Base-by-base conservation (phyloP, 257 asterid genomes). In the Solanum habrochaites region DNA sequence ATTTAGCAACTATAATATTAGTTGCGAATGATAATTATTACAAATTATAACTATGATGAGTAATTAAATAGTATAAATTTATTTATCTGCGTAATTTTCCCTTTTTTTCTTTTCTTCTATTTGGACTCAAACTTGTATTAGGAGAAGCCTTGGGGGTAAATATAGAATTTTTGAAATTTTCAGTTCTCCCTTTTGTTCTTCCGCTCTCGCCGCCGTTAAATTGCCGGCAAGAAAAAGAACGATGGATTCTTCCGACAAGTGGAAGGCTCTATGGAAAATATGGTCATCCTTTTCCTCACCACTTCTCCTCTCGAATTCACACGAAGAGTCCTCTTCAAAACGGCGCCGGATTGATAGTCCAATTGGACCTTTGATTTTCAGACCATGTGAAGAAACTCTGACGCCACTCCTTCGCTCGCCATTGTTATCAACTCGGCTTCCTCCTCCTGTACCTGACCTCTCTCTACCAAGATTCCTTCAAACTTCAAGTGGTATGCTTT, bases 181-280 rank as follows among this genome's bases (percentile, higher is more conserved):
- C 39, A 37, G 7, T 37, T 6, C 39, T 37, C 39, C 7, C 39
- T 37, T 37, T 37, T 6, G 39, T 37, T 37, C 39, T 37, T 37
- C 39, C 39, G 39, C 39, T 42, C 23, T 75, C 23, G 9, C 7
- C n/a, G 60, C 58, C 56, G 23, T 35, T 37, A 15, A 10, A 11
- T 16, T n/a, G 11, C 85, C 43, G 66, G 43, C 32, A 4, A 70
- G 14, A 62, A 8, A 11, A 27, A 27, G 20, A 15, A 8, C 16
- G 27, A 94, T 93, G 96, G 93, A 92, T 13, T 93, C 91, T 85
- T 88, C 91, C 73, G 91, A 90, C 15, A 97, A 92, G 74, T 95
- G 98, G 98, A 95, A 95, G 52, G 90, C 93, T 23, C 89, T 85
- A 1, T 92, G 93, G 93, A 90, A 97, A 3, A 82, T 95, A 52